Percentiles rank a stretch among this genome's conserved stretches.
These are phyloP conservation scores for Aspergillus sclerotioniger DNA, from an alignment of 495 filamentous ascomycete species.

Conservation along the genomic window DNA sequence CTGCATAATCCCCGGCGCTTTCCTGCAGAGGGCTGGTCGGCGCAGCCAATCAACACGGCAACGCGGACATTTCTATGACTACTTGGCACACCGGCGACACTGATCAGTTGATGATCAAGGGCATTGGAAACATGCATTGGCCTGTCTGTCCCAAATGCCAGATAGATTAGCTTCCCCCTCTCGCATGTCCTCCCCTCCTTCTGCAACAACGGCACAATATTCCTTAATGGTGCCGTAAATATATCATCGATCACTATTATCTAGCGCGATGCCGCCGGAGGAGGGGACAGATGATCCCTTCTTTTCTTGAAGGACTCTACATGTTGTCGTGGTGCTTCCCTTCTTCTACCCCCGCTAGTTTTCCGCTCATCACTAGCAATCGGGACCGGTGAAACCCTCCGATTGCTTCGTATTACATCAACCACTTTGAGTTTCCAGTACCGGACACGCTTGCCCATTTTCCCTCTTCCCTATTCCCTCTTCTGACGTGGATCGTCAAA, in stretches of 20 bases:
- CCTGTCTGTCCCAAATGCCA: not conserved
- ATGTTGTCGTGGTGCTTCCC: not conserved
- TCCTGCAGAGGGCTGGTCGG: not conserved
- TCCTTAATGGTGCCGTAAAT: not conserved
- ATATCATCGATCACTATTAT: not conserved
- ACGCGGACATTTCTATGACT: conserved; percentile 11
- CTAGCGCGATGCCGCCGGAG: not conserved
- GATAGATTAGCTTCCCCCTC: conserved; percentile 6
- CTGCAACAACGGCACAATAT: not conserved
- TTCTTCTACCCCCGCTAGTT: not conserved
- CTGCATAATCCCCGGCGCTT: conserved; percentile 15
- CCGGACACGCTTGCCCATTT: not conserved
- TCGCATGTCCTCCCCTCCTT: conserved; percentile 4
- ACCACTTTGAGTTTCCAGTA: not conserved
- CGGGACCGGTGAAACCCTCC: not conserved
- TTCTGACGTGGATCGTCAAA: not conserved
- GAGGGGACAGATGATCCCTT: conserved; percentile 2
- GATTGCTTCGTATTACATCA: not conserved
- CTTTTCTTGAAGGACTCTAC: not conserved
- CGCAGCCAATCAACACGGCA: conserved; percentile 19
- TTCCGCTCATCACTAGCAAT: not conserved
- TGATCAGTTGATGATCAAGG: conserved; percentile 11
- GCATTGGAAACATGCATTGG: not conserved
- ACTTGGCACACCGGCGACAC: conserved; percentile 11
- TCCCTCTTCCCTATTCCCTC: not conserved